A percentile compares a stretch with the other conserved stretches of the same genome.
Conservation (phyloP, 2,329 filamentous ascomycete species). For the Ambrosiella cleistominuta region DNA sequence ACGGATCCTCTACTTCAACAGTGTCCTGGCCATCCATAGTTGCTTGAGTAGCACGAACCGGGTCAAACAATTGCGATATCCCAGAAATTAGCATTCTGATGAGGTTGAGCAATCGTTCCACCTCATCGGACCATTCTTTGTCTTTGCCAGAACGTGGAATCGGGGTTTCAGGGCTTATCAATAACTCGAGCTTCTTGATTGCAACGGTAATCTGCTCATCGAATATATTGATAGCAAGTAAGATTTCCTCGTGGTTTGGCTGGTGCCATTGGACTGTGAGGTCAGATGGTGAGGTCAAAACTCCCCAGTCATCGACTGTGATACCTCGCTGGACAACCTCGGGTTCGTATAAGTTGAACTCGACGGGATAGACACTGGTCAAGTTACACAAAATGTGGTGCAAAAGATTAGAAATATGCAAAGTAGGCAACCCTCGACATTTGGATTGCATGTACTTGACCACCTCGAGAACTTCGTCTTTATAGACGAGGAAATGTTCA, state of each 20-base stretch:
- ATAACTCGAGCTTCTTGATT: constrained; percentile 51
- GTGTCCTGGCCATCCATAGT: constrained; percentile 32
- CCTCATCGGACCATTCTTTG: constrained; percentile 97
- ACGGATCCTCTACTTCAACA: constrained; percentile 24
- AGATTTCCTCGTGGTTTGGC: constrained; percentile 59
- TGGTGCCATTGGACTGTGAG: constrained; percentile 85
- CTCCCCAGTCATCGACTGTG: constrained; percentile 69
- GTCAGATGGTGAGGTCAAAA: constrained; percentile 52
- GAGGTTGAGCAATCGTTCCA: constrained; percentile 75
- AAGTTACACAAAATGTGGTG: constrained; percentile 90
- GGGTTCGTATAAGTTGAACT: constrained; percentile 77
- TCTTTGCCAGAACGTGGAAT: constrained; percentile 88
- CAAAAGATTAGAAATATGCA: constrained; percentile 94
- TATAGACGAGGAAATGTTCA: constrained; percentile 72
- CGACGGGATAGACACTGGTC: constrained; percentile 83
- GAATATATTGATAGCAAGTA: constrained; percentile 80
- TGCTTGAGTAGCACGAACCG: constrained; percentile 42
- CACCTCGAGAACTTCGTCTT: constrained; percentile 75
- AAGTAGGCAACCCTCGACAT: constrained; percentile 81
- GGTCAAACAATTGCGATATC: constrained; percentile 76
- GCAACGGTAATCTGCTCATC: constrained; percentile 66
- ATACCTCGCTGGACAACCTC: constrained; percentile 52
- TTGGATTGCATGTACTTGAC: constrained; percentile 92
- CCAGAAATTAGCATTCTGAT: constrained; percentile 80
- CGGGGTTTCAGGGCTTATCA: constrained; percentile 66